Conservation (phyloP, 768 basidiomycete species). For the Leccinum fibrillosum region DNA sequence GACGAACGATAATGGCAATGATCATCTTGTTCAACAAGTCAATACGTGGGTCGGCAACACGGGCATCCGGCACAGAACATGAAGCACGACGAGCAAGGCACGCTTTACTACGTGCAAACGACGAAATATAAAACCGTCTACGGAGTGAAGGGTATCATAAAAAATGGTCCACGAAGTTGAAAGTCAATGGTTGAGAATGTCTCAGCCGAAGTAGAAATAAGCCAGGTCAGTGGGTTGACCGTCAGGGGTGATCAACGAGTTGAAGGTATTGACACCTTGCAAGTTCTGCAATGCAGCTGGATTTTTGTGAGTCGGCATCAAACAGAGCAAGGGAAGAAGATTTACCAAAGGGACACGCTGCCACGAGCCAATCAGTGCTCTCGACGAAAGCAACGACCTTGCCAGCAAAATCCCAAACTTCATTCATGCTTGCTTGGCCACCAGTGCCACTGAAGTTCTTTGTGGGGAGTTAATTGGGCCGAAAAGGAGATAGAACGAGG, state of each 20-base stretch:
- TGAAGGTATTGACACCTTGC: constrained; percentile 48
- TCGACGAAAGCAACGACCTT: constrained; percentile 43
- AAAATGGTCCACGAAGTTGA: constrained; percentile 3
- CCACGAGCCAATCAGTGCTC: constrained; percentile 28
- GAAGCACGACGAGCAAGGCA: constrained; percentile 8
- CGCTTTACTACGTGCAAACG: constrained; percentile 1
- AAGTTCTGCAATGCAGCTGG: constrained; percentile 52
- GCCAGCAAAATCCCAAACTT: constrained; percentile 47
- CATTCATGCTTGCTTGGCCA: constrained; percentile 31
- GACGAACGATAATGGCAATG: background rate
- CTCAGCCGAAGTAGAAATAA: constrained; percentile 38
- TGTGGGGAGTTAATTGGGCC: constrained; percentile 1
- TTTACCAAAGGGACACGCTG: constrained; percentile 62
- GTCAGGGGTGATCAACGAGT: constrained; percentile 45
- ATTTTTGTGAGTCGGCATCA: constrained; percentile 6
- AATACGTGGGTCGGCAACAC: constrained; percentile 9
- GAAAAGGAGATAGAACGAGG: background rate
- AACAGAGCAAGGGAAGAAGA: background rate
- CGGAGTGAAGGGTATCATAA: constrained; percentile 17
- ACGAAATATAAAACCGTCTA: constrained; percentile 8
- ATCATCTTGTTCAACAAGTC: constrained; percentile 25
- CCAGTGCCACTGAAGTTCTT: constrained; percentile 52
- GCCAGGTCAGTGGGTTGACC: constrained; percentile 54
- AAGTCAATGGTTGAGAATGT: background rate
- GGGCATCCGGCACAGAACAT: constrained; percentile 23